Evolutionary conservation across 441 rosid genomes (phyloP), one percentile per base, ranked within the genome.

Genomic region (Hura crepitans): DNA sequence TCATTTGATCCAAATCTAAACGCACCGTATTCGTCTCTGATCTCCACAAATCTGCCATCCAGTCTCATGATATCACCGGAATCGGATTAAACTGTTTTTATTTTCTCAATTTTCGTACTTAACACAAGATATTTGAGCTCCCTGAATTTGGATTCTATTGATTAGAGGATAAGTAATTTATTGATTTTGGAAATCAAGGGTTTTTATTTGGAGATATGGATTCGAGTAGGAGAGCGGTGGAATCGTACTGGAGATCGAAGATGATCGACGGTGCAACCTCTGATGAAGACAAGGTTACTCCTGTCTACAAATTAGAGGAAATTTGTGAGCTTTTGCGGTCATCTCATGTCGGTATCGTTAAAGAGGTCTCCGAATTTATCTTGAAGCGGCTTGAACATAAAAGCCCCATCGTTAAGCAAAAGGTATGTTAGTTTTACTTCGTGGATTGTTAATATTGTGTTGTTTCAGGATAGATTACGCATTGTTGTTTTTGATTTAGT

Each of bases 191-290:
- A 27, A 51, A 17, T 59, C 53, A 37, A 22, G 68, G 68, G 49
- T 27, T 35, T 31, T 12, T 28, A 31, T 58, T 46, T 59, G 27
- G 47, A 20, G 58, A 58, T 22, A 95, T 95, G 99, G 98, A 90
- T 84, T 92, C 99, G 63, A 95, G 99, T 80, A 87, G 99, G 78
- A 87, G 98, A 82, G 99, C 99, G 20, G 98, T 95, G 80, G 99
- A 95, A 75, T 89, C 99, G 68, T 95, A 91, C 71, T 89, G 98
- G 99, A 85, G 99, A 72, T 95, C 99, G 72, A 82, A 93, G 82
- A 84, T 95, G 96, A 72, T 92, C 53, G 99, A 95, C 56, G 92
- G 79, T 61, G 98, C 90, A 10, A 92, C 99, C 7, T 88, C 98
- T 23, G 89, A 89, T 64, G 98, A 95, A 72, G 97, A 92, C 72